phyloP scores from a whole-genome alignment of 2,329 filamentous ascomycete genomes.

The Curvularia eragrostidis region DNA sequence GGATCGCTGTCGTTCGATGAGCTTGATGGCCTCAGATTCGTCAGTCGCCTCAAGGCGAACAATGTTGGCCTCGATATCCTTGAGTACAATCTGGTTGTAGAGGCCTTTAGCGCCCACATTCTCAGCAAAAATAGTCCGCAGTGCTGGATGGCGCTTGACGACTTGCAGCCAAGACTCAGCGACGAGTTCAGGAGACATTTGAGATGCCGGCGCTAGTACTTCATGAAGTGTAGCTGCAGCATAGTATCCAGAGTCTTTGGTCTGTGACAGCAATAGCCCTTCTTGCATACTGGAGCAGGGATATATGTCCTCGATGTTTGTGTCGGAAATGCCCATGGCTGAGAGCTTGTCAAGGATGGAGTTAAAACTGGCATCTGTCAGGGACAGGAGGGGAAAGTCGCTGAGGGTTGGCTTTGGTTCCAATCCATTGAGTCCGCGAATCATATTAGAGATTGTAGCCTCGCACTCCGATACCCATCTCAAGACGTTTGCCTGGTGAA shows the following conservation, averaged over 20 bases:
- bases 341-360: slow-evolving; percentile 50
- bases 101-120: slow-evolving; percentile 39
- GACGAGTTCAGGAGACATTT: slow-evolving; percentile 24
- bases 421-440: slow-evolving; percentile 33
- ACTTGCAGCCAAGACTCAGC: slow-evolving; percentile 40
- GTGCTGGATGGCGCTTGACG: slow-evolving; percentile 36
- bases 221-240: slow-evolving; percentile 43
- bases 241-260: slow-evolving; percentile 42
- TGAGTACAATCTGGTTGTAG: slow-evolving; percentile 45
- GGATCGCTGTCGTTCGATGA: slow-evolving; percentile 32
- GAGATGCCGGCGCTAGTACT: slow-evolving; percentile 22
- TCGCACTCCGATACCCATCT: slow-evolving; percentile 54
- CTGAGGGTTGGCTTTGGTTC: slow-evolving; percentile 50
- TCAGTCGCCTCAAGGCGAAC: slow-evolving; percentile 30
- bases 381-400: slow-evolving; percentile 55
- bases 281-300: slow-evolving; percentile 46
- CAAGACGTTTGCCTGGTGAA: slow-evolving; percentile 53
- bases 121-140: slow-evolving; percentile 45
- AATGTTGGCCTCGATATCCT: slow-evolving; percentile 33
- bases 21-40: slow-evolving; percentile 29
- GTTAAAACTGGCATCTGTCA: slow-evolving; percentile 54
- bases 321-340: slow-evolving; percentile 43
- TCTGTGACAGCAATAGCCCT: slow-evolving; percentile 41
- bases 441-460: slow-evolving; percentile 42
- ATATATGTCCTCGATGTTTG: slow-evolving; percentile 52